Base-by-base conservation (phyloP, 2,329 filamentous ascomycete species). In the Trichoderma cornu-damae region DNA sequence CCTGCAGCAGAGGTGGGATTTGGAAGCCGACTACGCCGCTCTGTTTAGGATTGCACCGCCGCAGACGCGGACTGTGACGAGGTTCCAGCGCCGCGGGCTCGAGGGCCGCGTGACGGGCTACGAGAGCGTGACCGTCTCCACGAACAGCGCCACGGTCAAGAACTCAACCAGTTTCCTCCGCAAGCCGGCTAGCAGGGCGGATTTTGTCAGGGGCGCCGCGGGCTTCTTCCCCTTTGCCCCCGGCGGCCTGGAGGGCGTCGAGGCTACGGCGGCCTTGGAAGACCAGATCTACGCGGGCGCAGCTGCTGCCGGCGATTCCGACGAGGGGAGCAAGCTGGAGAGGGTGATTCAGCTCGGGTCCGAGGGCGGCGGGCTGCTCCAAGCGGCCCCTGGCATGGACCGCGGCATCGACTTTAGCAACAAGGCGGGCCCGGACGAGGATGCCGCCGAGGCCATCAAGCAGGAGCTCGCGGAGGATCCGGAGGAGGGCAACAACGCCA, bases 151-250 rank as follows among this genome's bases (percentile, higher is more conserved):
- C 14, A 96, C 89, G 14, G 93, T 91, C 47, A 99, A 96, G 74
- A 96, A 96, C 68, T 96, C 91, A 2, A 97, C 92, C 0, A 96
- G 91, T 4, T 78, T 96, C 38, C 77, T 89, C 14, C 83, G 94
- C 44, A 95, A 95, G 68, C 93, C 93, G 3, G 93, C 90, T 12
- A 86, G 85, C 58, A 83, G 89, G 61, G 90, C 89, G 28, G 92
- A 97, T 49, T 96, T 97, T 71, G 92, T 97, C 11, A 83, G 93
- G 60, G 94, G 94, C 12, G 92, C 89, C 34, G 90, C 92, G 6
- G 93, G 93, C 0, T 96, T 95, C 75, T 95, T 96, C 59, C 93
- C 93, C 0, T 96, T 97, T 73, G 87, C 91, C 0, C 93, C 93
- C 0, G 92, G 92, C 56, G 94, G 94, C 1, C 73, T 97, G 12